phyloP scores from a whole-genome alignment of 1,284 basidiomycete genomes.

The Rhizoctonia solani region DNA sequence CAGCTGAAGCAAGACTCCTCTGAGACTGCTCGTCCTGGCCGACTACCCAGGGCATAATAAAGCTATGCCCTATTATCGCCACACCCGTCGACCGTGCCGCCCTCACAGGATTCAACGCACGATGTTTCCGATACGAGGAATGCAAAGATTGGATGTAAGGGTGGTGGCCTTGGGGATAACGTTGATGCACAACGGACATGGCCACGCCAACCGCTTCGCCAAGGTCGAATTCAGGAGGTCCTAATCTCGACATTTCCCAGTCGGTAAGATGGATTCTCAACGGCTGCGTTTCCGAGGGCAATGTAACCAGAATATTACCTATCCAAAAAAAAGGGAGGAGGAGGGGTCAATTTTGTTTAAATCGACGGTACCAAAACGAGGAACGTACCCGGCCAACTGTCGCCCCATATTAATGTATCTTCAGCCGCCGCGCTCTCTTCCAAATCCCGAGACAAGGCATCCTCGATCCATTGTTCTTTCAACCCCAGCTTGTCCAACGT shows the following conservation, averaged over 20 bases:
- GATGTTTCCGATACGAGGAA: slow-evolving; percentile 1
- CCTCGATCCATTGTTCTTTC: not conserved
- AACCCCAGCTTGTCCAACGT: not conserved
- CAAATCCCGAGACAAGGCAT: not conserved
- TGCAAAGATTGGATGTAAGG: not conserved
- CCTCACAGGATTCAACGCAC: not conserved
- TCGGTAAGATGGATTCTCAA: slow-evolving; percentile 6
- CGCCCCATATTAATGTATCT: not conserved
- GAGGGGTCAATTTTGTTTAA: not conserved
- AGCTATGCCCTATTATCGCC: not conserved
- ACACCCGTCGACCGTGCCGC: not conserved
- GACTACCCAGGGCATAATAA: too few species aligned
- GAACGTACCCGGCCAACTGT: not conserved
- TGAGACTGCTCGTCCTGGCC: too few species aligned
- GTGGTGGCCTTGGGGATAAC: not conserved
- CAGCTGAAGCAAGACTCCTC: not conserved
- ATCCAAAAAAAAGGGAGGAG: not conserved
- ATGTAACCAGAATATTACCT: slow-evolving; percentile 7
- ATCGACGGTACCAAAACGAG: not conserved
- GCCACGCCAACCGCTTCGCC: not conserved
- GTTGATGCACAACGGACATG: not conserved
- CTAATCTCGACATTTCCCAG: slow-evolving; percentile 8
- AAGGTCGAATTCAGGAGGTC: slow-evolving; percentile 9
- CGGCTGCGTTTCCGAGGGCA: not conserved
- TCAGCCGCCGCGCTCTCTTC: not conserved